Evolutionary conservation across 192 early-diverging fungal species (phyloP).

Genomic region (Tieghemiomyces parasiticus): DNA sequence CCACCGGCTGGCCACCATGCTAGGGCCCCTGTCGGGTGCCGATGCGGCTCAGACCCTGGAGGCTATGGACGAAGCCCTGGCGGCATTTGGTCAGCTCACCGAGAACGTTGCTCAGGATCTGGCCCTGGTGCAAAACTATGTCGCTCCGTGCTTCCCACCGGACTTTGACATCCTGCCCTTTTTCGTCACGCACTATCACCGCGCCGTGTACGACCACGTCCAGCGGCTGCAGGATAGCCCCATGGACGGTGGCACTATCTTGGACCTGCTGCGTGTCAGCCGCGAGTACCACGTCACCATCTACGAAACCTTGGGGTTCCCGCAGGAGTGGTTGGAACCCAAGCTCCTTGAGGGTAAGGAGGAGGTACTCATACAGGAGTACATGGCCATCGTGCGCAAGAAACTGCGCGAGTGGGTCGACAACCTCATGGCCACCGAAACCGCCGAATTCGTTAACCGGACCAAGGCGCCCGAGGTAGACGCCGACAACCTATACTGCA

Average conservation of each 20-base stretch:
- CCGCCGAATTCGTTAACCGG: slow-evolving; percentile 58
- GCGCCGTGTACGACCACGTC: slow-evolving; percentile 67
- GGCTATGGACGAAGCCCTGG: slow-evolving; percentile 31
- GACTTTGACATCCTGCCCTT: slow-evolving; percentile 92
- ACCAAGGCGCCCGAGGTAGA: slow-evolving; percentile 57
- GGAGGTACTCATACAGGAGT: slow-evolving; percentile 74
- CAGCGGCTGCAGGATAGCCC: slow-evolving; percentile 49
- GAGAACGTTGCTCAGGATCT: slow-evolving; percentile 86
- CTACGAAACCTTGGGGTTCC: slow-evolving; percentile 69
- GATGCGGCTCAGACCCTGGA: slow-evolving; percentile 11
- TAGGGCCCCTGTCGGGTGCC: slow-evolving; percentile 21
- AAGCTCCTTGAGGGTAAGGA: slow-evolving; percentile 85
- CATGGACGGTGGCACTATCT: slow-evolving; percentile 79
- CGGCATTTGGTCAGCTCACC: slow-evolving; percentile 23
- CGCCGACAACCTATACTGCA: slow-evolving; percentile 62
- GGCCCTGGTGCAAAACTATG: slow-evolving; percentile 70
- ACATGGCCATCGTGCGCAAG: slow-evolving; percentile 72
- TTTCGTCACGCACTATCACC: slow-evolving; percentile 92
- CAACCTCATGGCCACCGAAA: slow-evolving; percentile 79
- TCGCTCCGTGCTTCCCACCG: slow-evolving; percentile 76
- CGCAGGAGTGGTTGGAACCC: slow-evolving; percentile 81
- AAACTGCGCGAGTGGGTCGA: slow-evolving; percentile 85
- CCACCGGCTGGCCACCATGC: slow-evolving; percentile 29
- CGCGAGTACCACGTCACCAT: slow-evolving; percentile 85
- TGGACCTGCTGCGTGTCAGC: slow-evolving; percentile 75